These are phyloP conservation scores for Zoysia matrella DNA, from an alignment of 202 grass and related monocot species.

Conservation along the genomic window DNA sequence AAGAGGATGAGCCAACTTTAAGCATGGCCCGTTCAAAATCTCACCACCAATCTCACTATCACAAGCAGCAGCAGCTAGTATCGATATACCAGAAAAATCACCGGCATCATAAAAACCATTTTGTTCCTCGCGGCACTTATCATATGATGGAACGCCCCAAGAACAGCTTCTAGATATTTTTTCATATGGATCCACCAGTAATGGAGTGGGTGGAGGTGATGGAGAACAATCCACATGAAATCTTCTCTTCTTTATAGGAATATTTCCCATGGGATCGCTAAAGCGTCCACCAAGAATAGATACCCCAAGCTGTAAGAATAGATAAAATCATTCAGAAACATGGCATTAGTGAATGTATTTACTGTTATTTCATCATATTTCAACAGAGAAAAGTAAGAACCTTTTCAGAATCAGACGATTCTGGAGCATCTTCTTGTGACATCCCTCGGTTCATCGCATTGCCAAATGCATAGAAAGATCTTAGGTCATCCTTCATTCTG, in stretches of 20 bases:
- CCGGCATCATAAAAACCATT: constrained; percentile 39
- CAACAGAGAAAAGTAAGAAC: constrained; percentile 49
- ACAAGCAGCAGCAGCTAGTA: constrained; percentile 92
- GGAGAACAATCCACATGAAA: constrained; percentile 70
- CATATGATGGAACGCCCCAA: constrained; percentile 47
- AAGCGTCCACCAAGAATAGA: constrained; percentile 88
- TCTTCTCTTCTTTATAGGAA: constrained; percentile 98
- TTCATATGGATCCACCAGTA: constrained; percentile 50
- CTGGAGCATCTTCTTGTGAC: constrained; percentile 48
- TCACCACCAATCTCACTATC: constrained; percentile 56
- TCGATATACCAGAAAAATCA: constrained; percentile 99
- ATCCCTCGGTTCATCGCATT: constrained; percentile 48
- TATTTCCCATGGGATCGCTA: constrained; percentile 68
- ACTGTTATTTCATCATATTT: constrained; percentile 23
- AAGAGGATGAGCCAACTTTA: constrained; percentile 38
- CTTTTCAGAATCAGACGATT: constrained; percentile 85
- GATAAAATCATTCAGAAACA: constrained; percentile 36
- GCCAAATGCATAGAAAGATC: constrained; percentile 56
- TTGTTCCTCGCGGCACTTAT: constrained; percentile 44
- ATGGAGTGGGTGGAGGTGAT: constrained; percentile 59
- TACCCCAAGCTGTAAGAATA: constrained; percentile 68
- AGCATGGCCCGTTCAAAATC: constrained; percentile 37
- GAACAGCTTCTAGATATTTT: constrained; percentile 45
- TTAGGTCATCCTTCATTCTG: constrained; percentile 41
- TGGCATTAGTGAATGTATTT: constrained; percentile 31